Conservation (phyloP, 2,329 filamentous ascomycete genomes). For the Akanthomyces muscarius region DNA sequence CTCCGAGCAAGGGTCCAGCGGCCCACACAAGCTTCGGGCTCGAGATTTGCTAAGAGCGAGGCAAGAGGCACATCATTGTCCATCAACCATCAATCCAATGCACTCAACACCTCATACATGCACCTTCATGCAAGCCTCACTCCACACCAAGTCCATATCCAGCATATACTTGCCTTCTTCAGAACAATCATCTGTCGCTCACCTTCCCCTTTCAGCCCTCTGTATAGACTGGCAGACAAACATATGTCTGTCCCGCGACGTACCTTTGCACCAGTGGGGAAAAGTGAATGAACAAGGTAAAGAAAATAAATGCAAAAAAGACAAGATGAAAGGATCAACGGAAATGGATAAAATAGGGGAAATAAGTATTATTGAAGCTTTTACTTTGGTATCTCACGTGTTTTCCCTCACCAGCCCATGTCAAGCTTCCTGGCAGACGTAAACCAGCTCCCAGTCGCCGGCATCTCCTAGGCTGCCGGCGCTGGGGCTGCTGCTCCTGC, state of each 20-base stretch:
- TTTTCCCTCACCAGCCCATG: too few species aligned
- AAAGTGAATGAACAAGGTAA: too few species aligned
- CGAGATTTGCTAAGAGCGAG: neutral
- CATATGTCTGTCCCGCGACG: neutral
- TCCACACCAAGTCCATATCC: neutral
- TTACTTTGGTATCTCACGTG: too few species aligned
- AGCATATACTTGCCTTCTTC: neutral
- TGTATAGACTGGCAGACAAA: neutral
- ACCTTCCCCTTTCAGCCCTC: neutral
- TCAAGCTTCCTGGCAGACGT: neutral
- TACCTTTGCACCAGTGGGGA: neutral
- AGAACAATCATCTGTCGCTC: neutral
- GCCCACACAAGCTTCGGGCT: neutral
- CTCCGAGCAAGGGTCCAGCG: neutral
- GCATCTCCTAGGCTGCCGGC: constrained; percentile 28
- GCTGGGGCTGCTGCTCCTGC: constrained; percentile 1
- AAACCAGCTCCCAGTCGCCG: neutral
- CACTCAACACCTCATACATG: neutral
- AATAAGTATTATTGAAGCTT: too few species aligned
- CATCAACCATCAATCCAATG: neutral
- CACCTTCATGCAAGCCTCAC: neutral
- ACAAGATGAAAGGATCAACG: too few species aligned
- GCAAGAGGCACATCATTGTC: too few species aligned
- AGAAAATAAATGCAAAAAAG: too few species aligned
- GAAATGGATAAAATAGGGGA: too few species aligned